Base-by-base conservation (phyloP, 129 eudicot genomes). In the Flaveria robusta region DNA sequence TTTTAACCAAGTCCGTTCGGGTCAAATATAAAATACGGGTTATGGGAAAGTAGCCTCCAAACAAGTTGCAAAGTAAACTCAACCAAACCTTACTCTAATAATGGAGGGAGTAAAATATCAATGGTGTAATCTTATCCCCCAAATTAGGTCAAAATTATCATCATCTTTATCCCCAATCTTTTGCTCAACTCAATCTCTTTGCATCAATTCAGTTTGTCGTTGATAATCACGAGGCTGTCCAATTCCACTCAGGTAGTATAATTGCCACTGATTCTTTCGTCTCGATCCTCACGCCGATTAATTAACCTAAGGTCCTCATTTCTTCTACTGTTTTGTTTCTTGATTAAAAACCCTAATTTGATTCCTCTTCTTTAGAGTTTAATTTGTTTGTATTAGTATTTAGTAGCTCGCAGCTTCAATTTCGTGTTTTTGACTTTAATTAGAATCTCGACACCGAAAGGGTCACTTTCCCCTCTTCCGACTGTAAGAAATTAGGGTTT, bases 91-190 rank as follows among this genome's bases (percentile, higher is more conserved):
- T 23, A 12, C 52, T 66, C 66, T 45, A 65, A 76, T 76, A 76
- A 76, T 76, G 51, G 74, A 51, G 66, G 81, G 81, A 67, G 74
- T 77, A 67, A 77, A 67, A 54, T 54, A 77, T 54, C 58, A 68
- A 15, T 52, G 41, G 46, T 26, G 26, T 65, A 76, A 76, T 66
- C 66, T 76, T 76, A 76, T 76, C 80, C 66, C 80, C 73, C 62
- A 68, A 68, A 77, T 66, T 66, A 77, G 49, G 24, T 51, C 79
- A 14, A 65, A 75, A 67, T 52, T 51, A 34, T 34, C 39, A 34
- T 34, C 39, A 34, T 34, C 39, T 5, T 34, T 34, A 77, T 71
- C 31, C 60, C 71, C 42, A 54, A 24, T 16, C 60, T 63, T 43
- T 49, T 67, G 18, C 74, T 67, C 29, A 55, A 22, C 39, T 24